A percentile compares a stretch with the other conserved stretches of the same genome.
Conservation (phyloP, 2,329 filamentous ascomycete genomes). For the Alternaria sp. region DNA sequence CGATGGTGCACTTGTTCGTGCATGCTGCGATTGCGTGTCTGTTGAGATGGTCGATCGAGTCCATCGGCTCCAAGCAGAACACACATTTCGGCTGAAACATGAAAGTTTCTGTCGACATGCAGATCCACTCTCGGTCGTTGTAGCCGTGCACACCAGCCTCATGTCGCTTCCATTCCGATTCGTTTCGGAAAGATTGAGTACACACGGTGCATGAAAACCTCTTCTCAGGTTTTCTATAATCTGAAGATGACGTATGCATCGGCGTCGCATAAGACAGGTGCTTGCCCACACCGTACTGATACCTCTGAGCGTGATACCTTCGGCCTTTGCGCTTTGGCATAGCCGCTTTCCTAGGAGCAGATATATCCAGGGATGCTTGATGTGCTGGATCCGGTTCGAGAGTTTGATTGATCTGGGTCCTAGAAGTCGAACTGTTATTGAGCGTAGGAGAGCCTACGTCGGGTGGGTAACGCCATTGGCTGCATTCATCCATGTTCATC, state of each 20-base stretch:
- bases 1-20: neutral
- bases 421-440: neutral
- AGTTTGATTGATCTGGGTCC: neutral
- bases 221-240: neutral
- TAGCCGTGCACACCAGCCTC: conserved; percentile 21
- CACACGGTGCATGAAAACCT: conserved; percentile 23
- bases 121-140: conserved; percentile 20
- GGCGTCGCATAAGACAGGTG: neutral
- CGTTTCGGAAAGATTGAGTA: conserved; percentile 16
- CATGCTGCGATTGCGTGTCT: conserved; percentile 19
- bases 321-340: neutral
- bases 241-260: neutral
- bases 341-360: too few relatives aligned
- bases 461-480: neutral
- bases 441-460: neutral
- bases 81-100: conserved; percentile 9
- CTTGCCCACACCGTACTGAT: neutral
- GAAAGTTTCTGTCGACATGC: conserved; percentile 17
- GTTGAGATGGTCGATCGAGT: conserved; percentile 13
- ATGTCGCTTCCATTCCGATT: conserved; percentile 26
- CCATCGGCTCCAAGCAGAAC: conserved; percentile 19
- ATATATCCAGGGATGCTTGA: neutral
- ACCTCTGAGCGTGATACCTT: neutral
- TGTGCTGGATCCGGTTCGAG: too few relatives aligned
- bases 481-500: neutral